Evolutionary conservation across 2,329 filamentous ascomycete species (phyloP).

Genomic region (Talaromyces sp.): DNA sequence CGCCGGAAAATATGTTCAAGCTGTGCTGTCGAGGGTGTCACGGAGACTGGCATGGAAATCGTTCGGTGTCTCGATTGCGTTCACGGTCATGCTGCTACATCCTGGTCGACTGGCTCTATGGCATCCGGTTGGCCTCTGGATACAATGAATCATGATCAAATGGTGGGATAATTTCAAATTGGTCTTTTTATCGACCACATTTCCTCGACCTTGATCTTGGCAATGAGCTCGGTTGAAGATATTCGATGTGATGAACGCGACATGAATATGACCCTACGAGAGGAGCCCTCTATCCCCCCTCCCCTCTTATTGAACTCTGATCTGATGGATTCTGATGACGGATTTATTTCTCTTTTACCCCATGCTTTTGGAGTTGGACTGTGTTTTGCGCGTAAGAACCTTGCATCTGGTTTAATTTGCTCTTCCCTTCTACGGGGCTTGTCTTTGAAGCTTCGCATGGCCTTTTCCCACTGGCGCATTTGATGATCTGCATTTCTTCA

Average conservation of each 20-base stretch:
- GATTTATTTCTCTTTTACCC: neutral
- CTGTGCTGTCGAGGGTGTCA: slow-evolving; percentile 44
- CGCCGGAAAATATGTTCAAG: slow-evolving; percentile 43
- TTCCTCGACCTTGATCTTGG: neutral
- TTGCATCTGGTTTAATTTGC: neutral
- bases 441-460: too few relatives aligned
- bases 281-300: neutral
- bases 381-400: neutral
- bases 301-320: neutral
- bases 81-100: slow-evolving; percentile 12
- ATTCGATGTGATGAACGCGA: neutral
- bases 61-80: slow-evolving; percentile 44
- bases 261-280: slow-evolving; percentile 1
- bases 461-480: too few relatives aligned
- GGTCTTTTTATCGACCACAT: too few relatives aligned
- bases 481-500: too few relatives aligned
- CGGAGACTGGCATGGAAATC: slow-evolving; percentile 39
- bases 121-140: slow-evolving; percentile 18
- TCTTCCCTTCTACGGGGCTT: neutral
- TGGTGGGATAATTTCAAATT: slow-evolving; percentile 8
- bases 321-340: neutral
- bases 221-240: neutral
- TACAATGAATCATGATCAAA: slow-evolving; percentile 16
- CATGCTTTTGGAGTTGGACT: neutral
- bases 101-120: slow-evolving; percentile 16